Evolutionary conservation across 768 basidiomycete genomes (phyloP), one percentile per base, ranked within the genome.

Genomic region (Lactarius deliciosus): DNA sequence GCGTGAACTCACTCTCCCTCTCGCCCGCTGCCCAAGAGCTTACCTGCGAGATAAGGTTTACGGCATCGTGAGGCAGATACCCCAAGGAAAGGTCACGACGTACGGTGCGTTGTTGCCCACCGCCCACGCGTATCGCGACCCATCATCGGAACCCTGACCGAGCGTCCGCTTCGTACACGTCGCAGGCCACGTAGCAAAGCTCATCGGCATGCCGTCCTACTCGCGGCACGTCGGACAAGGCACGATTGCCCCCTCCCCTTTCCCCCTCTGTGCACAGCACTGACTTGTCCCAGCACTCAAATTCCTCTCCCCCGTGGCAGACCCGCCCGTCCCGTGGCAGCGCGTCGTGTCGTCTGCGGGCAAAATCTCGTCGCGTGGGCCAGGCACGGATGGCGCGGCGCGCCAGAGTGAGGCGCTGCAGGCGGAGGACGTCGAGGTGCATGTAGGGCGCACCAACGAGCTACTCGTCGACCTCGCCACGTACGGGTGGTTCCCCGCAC

Each of bases 161-260:
- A 63, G 38, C 41, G 40, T 30, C 50, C 55, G 20, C 43, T 22
- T 62, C 34, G 34, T 9, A 34, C 32, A 34, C 32, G 41, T 32
- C 15, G 11, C 69, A 93, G 91, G 89, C 3, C 90, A 92, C 72
- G 83, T 94, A 63, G 90, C 92, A 8, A 91, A 87, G 71, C 79
- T 94, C 28, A 81, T 91, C 63, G 90, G 90, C 20, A 90, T 89
- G 88, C 92, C 91, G 0, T 81, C 80, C 30, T 84, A 94, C 76
- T 85, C 92, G 5, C 82, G 92, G 57, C 90, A 91, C 70, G 91
- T 94, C 32, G 92, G 92, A 5, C 90, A 92, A 81, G 91, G 92
- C 89, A 68, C 61, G 56, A 5, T 47, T 3, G 9, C 34, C 53
- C 38, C 11, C 10, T 8, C 13, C 10, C 34, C 34, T 53, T 13